Percentiles rank a stretch among this genome's conserved stretches.
Conservation (phyloP, 2,329 filamentous ascomycete species). For the Grosmannia huntii region DNA sequence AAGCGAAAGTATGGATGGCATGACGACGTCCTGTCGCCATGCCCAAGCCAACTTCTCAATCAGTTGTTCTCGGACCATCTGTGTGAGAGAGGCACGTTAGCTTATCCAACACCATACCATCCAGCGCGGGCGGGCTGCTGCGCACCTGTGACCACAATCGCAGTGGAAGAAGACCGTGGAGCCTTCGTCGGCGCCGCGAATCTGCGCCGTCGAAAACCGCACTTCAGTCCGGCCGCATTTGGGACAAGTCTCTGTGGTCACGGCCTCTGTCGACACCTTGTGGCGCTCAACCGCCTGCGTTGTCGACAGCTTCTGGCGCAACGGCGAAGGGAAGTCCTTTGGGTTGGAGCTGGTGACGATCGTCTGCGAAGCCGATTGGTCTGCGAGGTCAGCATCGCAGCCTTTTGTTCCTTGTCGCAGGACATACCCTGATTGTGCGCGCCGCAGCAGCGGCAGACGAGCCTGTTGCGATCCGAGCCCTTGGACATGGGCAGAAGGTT, state of each 20-base stretch:
- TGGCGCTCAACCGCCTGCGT: constrained; percentile 70
- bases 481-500: constrained; percentile 75
- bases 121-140: constrained; percentile 14
- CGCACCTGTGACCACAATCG: constrained; percentile 55
- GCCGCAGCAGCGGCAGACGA: constrained; percentile 78
- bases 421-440: constrained; percentile 65
- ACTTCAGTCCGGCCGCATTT: constrained; percentile 75
- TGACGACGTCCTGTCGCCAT: background rate
- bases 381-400: background rate
- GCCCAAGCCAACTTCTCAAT: background rate
- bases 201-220: constrained; percentile 71
- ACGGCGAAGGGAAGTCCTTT: constrained; percentile 77
- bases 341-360: constrained; percentile 78
- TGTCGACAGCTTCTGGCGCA: constrained; percentile 77
- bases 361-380: constrained; percentile 60
- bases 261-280: constrained; percentile 62
- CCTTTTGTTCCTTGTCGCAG: background rate
- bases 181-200: constrained; percentile 89
- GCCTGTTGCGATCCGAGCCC: constrained; percentile 59
- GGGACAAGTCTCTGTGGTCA: constrained; percentile 56
- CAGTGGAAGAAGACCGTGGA: constrained; percentile 85
- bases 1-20: background rate
- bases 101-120: background rate
- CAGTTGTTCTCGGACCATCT: constrained; percentile 51
- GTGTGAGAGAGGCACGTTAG: background rate